Evolutionary conservation across 1,284 basidiomycete genomes (phyloP), one percentile per base, ranked within the genome.

Genomic region (Leccinum huronense): DNA sequence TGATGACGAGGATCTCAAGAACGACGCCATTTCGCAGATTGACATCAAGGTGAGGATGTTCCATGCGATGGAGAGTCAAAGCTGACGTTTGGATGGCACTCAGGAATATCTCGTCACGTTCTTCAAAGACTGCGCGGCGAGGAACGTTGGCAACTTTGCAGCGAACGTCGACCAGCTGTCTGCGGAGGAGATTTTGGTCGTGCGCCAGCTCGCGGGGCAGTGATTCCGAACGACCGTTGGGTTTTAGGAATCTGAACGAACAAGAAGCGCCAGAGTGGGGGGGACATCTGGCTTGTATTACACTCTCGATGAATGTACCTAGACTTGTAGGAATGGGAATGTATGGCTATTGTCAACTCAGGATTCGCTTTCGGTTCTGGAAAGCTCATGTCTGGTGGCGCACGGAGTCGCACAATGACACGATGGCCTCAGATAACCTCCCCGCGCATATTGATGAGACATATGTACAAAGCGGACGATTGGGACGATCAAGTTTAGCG

Each of bases 11-110:
- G 95, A 97, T 73, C 82, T 97, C 60, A 88, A 86, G 76, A 86
- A 86, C 58, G 96, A 98, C 77, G 89, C 93, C 1, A 83, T 97
- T 61, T 94, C 91, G 48, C 88, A 89, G 70, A 90, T 98, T 75
- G 93, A 98, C 71, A 87, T 97, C 80, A 87, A 88, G 78, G 94
- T 94, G 66, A 68, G 86, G 1, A 36, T 14, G 14, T 53, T 14
- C 7, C 0, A 7, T 23, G 27, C 16, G 51, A 30, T 30, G 0
- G 14, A 53, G 27, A 53, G 51, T 30, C 51, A 27, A 53, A 27
- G 31, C 31, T 33, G 31, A 56, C 31, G 31, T 13, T 27, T 51
- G 48, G 42, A 62, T 30, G 7, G 42, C n/a, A 11, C 51, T 45
- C 66, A 94, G 91, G 82, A 80, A 3, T 87, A 93, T 72, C 77